A percentile compares a stretch with the other conserved stretches of the same genome.
phyloP scores from a whole-genome alignment of 1,139 yeast species.

The Yamadazyma blattariae region DNA sequence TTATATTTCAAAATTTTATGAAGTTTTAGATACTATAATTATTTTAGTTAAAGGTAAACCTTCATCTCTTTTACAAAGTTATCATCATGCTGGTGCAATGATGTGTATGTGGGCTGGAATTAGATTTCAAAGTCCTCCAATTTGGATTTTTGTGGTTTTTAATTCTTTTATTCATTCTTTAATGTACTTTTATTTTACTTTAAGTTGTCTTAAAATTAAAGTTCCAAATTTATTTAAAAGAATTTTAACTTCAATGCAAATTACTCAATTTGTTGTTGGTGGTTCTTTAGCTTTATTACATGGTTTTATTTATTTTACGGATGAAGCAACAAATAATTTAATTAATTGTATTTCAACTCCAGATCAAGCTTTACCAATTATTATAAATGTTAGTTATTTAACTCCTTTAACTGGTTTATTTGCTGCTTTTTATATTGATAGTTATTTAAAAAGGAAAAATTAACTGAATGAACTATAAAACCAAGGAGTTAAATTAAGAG shows the following conservation, averaged over 20 bases:
- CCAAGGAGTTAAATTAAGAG: too few species aligned
- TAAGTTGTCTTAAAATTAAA: constrained; percentile 57
- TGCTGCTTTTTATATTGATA: constrained; percentile 67
- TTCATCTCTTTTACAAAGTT: constrained; percentile 66
- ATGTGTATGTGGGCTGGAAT: constrained; percentile 83
- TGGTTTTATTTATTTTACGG: constrained; percentile 59
- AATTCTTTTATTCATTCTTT: constrained; percentile 74
- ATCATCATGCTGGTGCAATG: constrained; percentile 83
- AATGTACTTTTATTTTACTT: constrained; percentile 72
- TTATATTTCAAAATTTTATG: constrained; percentile 70
- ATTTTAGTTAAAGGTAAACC: constrained; percentile 70
- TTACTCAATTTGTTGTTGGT: constrained; percentile 67
- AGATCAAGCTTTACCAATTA: constrained; percentile 62
- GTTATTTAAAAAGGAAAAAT: constrained; percentile 43
- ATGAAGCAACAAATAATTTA: constrained; percentile 42
- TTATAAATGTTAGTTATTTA: constrained; percentile 63
- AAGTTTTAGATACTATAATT: constrained; percentile 66
- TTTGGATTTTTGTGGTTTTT: constrained; percentile 80
- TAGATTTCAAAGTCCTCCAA: constrained; percentile 69
- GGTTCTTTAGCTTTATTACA: constrained; percentile 67
- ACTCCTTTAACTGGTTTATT: constrained; percentile 70
- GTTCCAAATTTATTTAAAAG: constrained; percentile 62
- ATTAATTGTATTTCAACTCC: constrained; percentile 56
- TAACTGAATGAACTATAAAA: too few species aligned
- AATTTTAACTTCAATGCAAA: constrained; percentile 65